These are phyloP conservation scores for Ampelomyces quisqualis DNA, from an alignment of 2,329 filamentous ascomycete genomes.

Conservation along the genomic window DNA sequence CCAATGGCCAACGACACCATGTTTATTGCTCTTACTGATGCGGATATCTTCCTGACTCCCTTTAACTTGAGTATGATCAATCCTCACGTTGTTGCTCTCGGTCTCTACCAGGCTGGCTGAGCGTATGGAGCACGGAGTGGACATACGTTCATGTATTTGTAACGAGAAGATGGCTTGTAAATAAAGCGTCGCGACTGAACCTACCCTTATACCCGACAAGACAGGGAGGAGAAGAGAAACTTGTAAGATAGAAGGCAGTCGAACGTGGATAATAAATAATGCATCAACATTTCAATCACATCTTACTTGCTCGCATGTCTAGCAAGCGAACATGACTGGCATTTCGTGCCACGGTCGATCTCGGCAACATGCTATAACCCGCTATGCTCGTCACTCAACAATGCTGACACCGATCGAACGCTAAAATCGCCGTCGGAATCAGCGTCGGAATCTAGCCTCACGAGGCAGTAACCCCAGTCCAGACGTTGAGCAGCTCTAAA, in stretches of 20 bases:
- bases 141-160: background rate
- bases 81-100: conserved; percentile 72
- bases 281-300: too few relatives aligned
- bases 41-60: conserved; percentile 67
- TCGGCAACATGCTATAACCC: too few relatives aligned
- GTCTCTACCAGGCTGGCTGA: conserved; percentile 76
- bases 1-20: conserved; percentile 75
- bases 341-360: too few relatives aligned
- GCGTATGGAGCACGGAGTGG: background rate
- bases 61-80: conserved; percentile 76
- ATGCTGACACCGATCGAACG: conserved; percentile 1
- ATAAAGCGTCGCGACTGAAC: conserved; percentile 2
- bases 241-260: conserved; percentile 7
- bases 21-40: conserved; percentile 74
- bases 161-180: too few relatives aligned
- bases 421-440: background rate
- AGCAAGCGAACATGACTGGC: too few relatives aligned
- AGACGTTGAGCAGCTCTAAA: conserved; percentile 5
- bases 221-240: background rate
- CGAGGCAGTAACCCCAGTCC: conserved; percentile 14
- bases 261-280: conserved; percentile 4
- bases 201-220: conserved; percentile 1
- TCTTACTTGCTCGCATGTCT: too few relatives aligned
- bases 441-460: conserved; percentile 4
- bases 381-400: too few relatives aligned